Base-by-base conservation (phyloP, 352 stramenopile genomes). In the Pythium dissimile region DNA sequence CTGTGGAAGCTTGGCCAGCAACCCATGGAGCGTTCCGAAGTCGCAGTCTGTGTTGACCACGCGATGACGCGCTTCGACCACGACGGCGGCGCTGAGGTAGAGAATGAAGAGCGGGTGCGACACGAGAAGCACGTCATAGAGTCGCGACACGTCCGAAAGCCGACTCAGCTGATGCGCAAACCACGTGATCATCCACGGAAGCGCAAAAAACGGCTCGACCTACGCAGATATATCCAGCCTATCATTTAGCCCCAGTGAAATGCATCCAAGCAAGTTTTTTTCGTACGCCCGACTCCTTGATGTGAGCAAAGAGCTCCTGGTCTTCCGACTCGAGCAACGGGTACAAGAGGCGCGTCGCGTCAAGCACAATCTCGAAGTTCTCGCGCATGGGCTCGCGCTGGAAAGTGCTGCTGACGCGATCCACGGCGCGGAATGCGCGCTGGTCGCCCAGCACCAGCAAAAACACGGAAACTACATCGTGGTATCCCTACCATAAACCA, bases 171-270 rank as follows among this genome's bases (percentile, higher is more conserved):
- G 84, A 71, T 98, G 94, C 12, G 86, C 74, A 66, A 98, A 98
- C 92, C 94, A 98, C 30, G 94, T 98, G 51, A 98, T 92, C 49
- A 98, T 78, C 94, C 94, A 98, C 34, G 82, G 84, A 2, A 98
- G 59, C 15, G 81, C 87, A 71, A 98, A 98, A 57, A 95, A 98
- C 16, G 92, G 91, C 67, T 98, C 92, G 60, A 98, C 93, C 75
- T 90, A 59, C 10, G n/a, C n/a, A n/a, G n/a, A 62, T 54, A 16
- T 11, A 35, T 38, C 48, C 12, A 28, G 15, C 26, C 41, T 43
- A 26, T 44, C 53, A 45, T 30, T 10, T 42, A 24, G 31, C 20
- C 24, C 3, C 9, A 35, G 10, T 46, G 5, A 31, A 28, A 23
- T 18, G 6, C 20, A 23, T 23, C 6, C 8, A 13, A 56, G 10